Evolutionary conservation across 1,284 basidiomycete species (phyloP).

Genomic region (Golubevia sp.): DNA sequence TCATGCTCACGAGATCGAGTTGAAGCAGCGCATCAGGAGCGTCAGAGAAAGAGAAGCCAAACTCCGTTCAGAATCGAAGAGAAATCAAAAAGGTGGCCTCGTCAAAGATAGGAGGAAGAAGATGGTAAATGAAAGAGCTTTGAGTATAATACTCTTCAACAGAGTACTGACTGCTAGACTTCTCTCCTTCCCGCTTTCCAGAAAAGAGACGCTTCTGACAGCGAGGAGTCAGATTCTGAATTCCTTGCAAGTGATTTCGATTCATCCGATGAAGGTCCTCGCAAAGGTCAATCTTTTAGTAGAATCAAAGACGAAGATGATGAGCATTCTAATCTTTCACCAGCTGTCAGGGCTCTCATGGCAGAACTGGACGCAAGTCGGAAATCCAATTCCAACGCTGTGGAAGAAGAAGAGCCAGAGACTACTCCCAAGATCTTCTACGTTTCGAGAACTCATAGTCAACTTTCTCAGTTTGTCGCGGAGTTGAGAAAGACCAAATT

Average conservation of each 20-base stretch:
- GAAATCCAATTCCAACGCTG: conserved; percentile 47
- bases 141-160: conserved; percentile 11
- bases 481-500: conserved; percentile 78
- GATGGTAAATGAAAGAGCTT: not conserved
- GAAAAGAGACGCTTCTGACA: conserved; percentile 1
- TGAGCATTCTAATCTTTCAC: conserved; percentile 69
- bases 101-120: conserved; percentile 7
- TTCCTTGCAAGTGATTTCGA: conserved; percentile 71
- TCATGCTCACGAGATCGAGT: conserved; percentile 48
- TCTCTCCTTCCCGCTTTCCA: conserved; percentile 2
- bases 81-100: conserved; percentile 4
- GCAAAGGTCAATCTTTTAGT: conserved; percentile 11
- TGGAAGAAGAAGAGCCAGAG: conserved; percentile 39
- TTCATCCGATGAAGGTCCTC: conserved; percentile 54
- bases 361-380: conserved; percentile 67
- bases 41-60: conserved; percentile 29
- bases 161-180: not conserved
- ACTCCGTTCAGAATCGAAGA: not conserved
- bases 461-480: conserved; percentile 85
- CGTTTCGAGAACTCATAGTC: conserved; percentile 92
- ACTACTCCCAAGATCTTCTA: conserved; percentile 72
- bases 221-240: conserved; percentile 62
- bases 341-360: conserved; percentile 80
- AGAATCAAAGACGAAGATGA: conserved; percentile 62
- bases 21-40: conserved; percentile 48